Evolutionary conservation across 495 filamentous ascomycete genomes (phyloP), one percentile per base, ranked within the genome.

Genomic region (Pseudoneurospora amorphoporcata): DNA sequence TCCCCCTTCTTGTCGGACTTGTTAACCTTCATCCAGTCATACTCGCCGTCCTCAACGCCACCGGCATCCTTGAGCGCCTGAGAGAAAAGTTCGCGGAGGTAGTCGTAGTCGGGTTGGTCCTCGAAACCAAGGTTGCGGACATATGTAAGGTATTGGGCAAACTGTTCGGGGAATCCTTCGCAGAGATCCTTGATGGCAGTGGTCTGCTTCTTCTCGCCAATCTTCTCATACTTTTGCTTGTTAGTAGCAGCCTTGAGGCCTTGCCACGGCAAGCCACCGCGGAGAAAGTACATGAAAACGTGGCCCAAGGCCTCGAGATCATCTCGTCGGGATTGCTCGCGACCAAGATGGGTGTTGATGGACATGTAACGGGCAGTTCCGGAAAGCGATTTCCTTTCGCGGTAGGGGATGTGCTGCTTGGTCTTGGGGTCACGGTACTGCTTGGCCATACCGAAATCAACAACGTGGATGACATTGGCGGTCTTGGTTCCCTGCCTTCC

Each of bases 141-240:
- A 78, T 99, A 98, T 72, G 89, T 95, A 70, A 99, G 85, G 82
- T 99, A 99, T 79, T 98, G 94, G 84, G 90, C 97, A 81, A 99
- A 97, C 83, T 99, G 94, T 79, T 97, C 94, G 87, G 95, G 95
- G 84, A 95, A 98, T 68, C 92, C 91, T 72, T 98, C 94, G 77
- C 95, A 98, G 4, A 99, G 89, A 77, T 99, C 96, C 82, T 97
- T 96, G 87, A 99, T 95, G 0, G 89, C 87, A 35, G 95, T 98
- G 0, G 95, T 97, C 84, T 98, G 95, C 84, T 99, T 99, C 91
- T 98, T 98, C 84, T 99, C 96, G 39, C 95, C 95, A 82, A 99
- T 99, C 86, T 98, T 98, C 84, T 99, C 95, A 76, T 99, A 99
- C 84, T 99, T 99, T 80, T 99, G 95, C 88, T 99, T 99, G 86